Percentiles rank a stretch among this genome's conserved stretches.
phyloP scores from a whole-genome alignment of 169 alveolate genomes.

The Cryptosporidium ubiquitum region DNA sequence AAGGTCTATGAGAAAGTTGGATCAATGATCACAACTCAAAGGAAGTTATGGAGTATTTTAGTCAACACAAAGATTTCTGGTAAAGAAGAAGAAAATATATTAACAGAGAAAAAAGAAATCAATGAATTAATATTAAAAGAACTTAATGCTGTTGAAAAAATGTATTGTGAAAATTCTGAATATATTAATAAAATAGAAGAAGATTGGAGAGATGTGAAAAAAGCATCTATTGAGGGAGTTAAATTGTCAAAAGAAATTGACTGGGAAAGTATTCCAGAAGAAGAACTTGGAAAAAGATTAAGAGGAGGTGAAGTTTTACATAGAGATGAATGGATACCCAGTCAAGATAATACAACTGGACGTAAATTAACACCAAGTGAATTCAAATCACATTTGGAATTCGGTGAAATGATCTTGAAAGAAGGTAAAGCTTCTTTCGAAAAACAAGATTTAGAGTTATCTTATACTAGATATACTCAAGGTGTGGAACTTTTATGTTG shows the following conservation, averaged over 20 bases:
- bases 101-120: conserved; percentile 1
- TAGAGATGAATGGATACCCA: conserved; percentile 73
- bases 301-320: conserved; percentile 70
- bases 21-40: conserved; percentile 46
- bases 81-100: background rate
- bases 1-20: conserved; percentile 49
- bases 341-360: conserved; percentile 6
- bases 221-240: conserved; percentile 38
- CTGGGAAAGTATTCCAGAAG: conserved; percentile 64
- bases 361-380: conserved; percentile 18
- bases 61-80: background rate
- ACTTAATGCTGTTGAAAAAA: conserved; percentile 16
- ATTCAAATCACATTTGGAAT: conserved; percentile 37
- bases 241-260: conserved; percentile 62
- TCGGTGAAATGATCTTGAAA: conserved; percentile 53
- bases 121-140: conserved; percentile 18
- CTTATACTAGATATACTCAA: conserved; percentile 67
- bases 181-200: conserved; percentile 58
- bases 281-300: conserved; percentile 48
- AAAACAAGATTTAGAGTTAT: conserved; percentile 23
- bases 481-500: conserved; percentile 65
- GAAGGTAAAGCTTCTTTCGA: conserved; percentile 35
- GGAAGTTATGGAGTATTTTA: conserved; percentile 36
- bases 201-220: conserved; percentile 43
- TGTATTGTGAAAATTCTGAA: conserved; percentile 19